A percentile compares a stretch with the other conserved stretches of the same genome.
These are phyloP conservation scores for Allium sativum DNA, from an alignment of 106 monocot species.

Conservation along the genomic window DNA sequence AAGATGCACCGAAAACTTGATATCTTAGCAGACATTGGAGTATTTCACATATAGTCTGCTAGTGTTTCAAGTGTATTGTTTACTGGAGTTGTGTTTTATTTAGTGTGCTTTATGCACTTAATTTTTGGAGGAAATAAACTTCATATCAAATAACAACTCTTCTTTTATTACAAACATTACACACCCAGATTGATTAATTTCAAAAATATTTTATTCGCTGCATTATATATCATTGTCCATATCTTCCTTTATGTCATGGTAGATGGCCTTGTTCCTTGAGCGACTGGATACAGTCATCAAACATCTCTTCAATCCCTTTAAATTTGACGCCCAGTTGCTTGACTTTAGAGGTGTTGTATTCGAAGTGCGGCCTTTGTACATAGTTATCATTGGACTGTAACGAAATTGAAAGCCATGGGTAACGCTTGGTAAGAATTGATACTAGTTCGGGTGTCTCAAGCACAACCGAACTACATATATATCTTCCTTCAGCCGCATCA, in stretches of 20 bases:
- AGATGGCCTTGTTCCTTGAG: conserved; percentile 43
- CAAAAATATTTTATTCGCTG: background rate
- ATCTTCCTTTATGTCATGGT: background rate
- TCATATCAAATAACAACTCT: background rate
- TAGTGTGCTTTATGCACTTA: background rate
- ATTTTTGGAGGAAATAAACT: background rate
- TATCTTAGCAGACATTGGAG: no score
- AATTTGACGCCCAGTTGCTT: conserved; percentile 46
- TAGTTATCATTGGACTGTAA: conserved; percentile 18
- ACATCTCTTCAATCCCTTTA: conserved; percentile 68
- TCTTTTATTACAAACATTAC: background rate
- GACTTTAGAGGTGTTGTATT: conserved; percentile 51
- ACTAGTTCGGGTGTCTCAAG: conserved; percentile 50
- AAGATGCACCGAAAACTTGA: no score
- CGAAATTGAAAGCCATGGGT: conserved; percentile 49
- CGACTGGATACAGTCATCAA: conserved; percentile 64
- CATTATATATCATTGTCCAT: background rate
- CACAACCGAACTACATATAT: conserved; percentile 58
- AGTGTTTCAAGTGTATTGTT: background rate
- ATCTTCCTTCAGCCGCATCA: conserved; percentile 43
- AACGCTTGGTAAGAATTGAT: conserved; percentile 25
- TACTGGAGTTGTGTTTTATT: background rate
- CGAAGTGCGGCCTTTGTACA: conserved; percentile 8
- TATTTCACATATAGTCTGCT: no score
- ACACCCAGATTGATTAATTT: background rate